A percentile compares a stretch with the other conserved stretches of the same genome.
phyloP scores from a whole-genome alignment of 2,329 filamentous ascomycete genomes.

The Microsporum canis region DNA sequence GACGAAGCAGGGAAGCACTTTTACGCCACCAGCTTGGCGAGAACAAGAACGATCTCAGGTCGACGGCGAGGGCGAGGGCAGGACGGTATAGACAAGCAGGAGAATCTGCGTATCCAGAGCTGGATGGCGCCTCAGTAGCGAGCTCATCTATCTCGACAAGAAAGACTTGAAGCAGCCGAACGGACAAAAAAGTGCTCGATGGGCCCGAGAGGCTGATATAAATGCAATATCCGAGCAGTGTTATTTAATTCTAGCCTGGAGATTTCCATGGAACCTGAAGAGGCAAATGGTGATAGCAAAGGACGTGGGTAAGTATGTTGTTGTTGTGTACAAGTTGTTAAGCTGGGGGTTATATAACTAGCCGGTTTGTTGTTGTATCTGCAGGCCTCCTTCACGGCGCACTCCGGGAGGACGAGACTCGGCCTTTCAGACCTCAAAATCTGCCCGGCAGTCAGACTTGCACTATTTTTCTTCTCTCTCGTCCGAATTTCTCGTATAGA shows the following conservation, averaged over 20 bases:
- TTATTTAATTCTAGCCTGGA: neutral
- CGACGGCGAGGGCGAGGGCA: neutral
- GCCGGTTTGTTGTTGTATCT: neutral
- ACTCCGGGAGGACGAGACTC: neutral
- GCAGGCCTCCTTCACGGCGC: neutral
- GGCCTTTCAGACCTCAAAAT: neutral
- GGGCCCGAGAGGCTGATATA: neutral
- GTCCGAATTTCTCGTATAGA: neutral
- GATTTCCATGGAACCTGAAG: neutral
- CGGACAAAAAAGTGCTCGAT: neutral
- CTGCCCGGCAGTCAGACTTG: neutral
- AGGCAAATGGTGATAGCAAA: neutral
- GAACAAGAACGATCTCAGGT: neutral
- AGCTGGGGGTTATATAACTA: too few species aligned
- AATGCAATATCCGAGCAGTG: neutral
- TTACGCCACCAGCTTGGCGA: slow-evolving; percentile 4
- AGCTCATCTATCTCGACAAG: neutral
- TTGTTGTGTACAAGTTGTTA: too few species aligned
- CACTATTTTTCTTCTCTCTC: neutral
- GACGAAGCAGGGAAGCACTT: slow-evolving; percentile 1
- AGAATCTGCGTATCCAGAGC: neutral
- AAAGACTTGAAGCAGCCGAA: neutral
- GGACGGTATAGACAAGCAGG: neutral
- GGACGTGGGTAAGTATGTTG: neutral
- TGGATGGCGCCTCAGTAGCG: neutral